Conservation (phyloP, 1,139 yeast genomes). For the Nematodospora anomalae region DNA sequence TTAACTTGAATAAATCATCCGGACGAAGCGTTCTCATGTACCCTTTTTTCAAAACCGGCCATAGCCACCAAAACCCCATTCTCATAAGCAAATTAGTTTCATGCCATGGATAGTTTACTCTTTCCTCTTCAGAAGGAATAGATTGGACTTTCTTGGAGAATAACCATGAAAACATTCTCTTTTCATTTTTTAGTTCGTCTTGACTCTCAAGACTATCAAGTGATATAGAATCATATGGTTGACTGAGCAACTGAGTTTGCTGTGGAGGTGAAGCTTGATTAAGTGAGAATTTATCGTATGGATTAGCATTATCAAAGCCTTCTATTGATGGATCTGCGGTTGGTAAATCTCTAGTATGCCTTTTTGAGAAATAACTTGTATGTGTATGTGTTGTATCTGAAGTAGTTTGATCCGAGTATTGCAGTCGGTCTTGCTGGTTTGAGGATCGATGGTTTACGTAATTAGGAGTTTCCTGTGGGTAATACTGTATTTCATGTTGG, state of each 20-base stretch:
- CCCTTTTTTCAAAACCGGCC: constrained; percentile 42
- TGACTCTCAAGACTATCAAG: constrained; percentile 11
- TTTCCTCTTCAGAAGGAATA: constrained; percentile 35
- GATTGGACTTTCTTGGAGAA: constrained; percentile 40
- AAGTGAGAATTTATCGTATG: neutral
- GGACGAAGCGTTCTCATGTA: constrained; percentile 45
- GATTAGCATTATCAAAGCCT: neutral
- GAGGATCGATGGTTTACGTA: no score
- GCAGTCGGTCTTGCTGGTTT: no score
- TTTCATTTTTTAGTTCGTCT: constrained; percentile 24
- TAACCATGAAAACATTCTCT: constrained; percentile 32
- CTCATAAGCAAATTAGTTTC: constrained; percentile 24
- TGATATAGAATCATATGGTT: neutral
- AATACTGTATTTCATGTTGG: no score
- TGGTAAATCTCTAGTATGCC: neutral
- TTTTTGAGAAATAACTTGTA: no score
- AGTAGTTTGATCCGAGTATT: no score
- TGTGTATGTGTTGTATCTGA: neutral
- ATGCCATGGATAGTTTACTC: constrained; percentile 41
- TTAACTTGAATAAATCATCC: constrained; percentile 39
- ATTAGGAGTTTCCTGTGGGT: no score
- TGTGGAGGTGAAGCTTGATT: neutral
- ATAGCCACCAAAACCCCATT: constrained; percentile 42
- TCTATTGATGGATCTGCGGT: neutral
- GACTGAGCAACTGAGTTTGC: neutral